Percentiles rank a stretch among this genome's conserved stretches.
These are phyloP conservation scores for Coniochaeta sp. DNA, from an alignment of 2,329 filamentous ascomycete genomes.

Conservation along the genomic window DNA sequence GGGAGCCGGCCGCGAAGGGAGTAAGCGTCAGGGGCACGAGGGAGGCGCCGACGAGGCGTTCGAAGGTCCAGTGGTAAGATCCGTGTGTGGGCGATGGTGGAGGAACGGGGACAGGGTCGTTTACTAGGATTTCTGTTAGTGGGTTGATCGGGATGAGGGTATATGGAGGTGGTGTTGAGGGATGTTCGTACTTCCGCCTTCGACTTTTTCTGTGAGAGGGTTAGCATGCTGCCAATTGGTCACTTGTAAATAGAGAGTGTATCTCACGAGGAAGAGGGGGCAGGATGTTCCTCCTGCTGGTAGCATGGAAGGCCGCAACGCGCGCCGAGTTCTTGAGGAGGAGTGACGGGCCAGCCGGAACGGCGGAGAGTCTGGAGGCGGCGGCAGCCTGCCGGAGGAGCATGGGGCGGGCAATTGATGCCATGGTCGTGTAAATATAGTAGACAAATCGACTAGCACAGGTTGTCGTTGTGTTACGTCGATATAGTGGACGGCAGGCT, in stretches of 20 bases:
- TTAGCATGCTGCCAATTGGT: conserved; percentile 34
- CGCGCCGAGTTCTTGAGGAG: conserved; percentile 34
- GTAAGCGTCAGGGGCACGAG: conserved; percentile 82
- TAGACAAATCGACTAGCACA: conserved; percentile 11
- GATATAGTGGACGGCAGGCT: conserved; percentile 7
- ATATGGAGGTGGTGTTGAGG: conserved; percentile 4
- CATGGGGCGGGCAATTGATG: conserved; percentile 46
- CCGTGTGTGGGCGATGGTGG: conserved; percentile 70
- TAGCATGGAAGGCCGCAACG: conserved; percentile 81
- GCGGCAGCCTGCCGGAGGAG: conserved; percentile 44
- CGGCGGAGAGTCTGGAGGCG: conserved; percentile 11
- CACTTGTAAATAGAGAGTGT: background rate
- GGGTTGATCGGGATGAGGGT: conserved; percentile 3
- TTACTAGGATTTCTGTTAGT: conserved; percentile 47
- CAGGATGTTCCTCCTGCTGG: conserved; percentile 65
- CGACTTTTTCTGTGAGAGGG: conserved; percentile 52
- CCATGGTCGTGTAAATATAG: conserved; percentile 28
- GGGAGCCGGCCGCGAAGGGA: conserved; percentile 83
- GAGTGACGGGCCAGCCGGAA: conserved; percentile 18
- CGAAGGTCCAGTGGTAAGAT: conserved; percentile 98
- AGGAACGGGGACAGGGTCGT: conserved; percentile 76
- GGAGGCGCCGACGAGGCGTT: conserved; percentile 73
- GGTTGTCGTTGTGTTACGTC: background rate
- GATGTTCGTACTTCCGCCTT: conserved; percentile 59
- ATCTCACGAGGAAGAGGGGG: conserved; percentile 78